A percentile compares a stretch with the other conserved stretches of the same genome.
phyloP scores from a whole-genome alignment of 2,329 filamentous ascomycete species.

The Magnaporthales sp. region DNA sequence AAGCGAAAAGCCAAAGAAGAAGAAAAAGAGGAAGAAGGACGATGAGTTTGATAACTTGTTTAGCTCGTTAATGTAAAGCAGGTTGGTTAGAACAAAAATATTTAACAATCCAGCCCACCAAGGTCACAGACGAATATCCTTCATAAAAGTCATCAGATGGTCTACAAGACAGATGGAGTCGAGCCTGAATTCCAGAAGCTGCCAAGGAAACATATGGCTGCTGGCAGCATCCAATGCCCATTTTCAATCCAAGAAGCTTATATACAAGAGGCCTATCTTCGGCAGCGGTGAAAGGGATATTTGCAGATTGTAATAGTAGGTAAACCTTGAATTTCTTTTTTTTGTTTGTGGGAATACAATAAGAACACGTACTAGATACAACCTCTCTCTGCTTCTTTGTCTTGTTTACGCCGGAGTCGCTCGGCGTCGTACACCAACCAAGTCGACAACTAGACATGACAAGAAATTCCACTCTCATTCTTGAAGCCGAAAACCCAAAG shows the following conservation, averaged over 20 bases:
- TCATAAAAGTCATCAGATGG: too few species aligned
- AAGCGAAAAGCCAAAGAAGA: constrained; percentile 34
- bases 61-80: constrained; percentile 38
- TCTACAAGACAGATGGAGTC: too few species aligned
- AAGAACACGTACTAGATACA: neutral
- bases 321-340: neutral
- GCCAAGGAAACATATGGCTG: neutral
- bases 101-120: neutral
- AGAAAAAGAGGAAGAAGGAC: constrained; percentile 25
- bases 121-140: neutral
- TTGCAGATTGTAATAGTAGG: neutral
- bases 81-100: neutral
- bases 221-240: neutral
- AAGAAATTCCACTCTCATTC: neutral
- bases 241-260: neutral
- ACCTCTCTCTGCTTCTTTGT: neutral
- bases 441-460: neutral
- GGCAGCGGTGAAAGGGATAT: neutral
- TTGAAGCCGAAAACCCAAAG: constrained; percentile 8
- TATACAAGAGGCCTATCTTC: neutral
- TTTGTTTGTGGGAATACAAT: neutral
- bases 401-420: neutral
- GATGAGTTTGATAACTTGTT: constrained; percentile 69
- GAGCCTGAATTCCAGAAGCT: neutral
- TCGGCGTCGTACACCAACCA: neutral